phyloP scores from a whole-genome alignment of 768 basidiomycete species.

The Tubosaeta brunneosetosa region DNA sequence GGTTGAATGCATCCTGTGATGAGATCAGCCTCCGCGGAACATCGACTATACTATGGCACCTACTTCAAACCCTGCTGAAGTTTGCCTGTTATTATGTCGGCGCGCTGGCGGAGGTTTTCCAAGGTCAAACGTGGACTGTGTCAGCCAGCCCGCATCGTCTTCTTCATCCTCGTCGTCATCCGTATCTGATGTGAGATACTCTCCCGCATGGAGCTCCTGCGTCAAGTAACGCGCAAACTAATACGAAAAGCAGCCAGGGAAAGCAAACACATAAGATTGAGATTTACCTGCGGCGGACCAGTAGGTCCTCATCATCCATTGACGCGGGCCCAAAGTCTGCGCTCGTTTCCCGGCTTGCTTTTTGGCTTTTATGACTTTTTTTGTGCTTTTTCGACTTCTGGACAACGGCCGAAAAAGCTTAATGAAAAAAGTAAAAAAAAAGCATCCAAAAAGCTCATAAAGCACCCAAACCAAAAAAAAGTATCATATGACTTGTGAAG shows the following conservation, averaged over 20 bases:
- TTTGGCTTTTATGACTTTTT: no score
- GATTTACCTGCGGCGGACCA: conserved; percentile 42
- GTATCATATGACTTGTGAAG: no score
- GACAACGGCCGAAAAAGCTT: no score
- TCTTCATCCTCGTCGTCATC: conserved; percentile 56
- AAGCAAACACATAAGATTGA: background rate
- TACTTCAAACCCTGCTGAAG: conserved; percentile 53
- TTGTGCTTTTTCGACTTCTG: no score
- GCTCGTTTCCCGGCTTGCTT: conserved; percentile 40
- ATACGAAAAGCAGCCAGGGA: background rate
- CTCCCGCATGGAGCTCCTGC: conserved; percentile 64
- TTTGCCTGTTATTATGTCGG: conserved; percentile 44
- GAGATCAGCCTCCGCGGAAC: background rate
- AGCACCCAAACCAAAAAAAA: no score
- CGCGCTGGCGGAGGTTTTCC: conserved; percentile 45
- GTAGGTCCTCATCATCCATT: conserved; percentile 46
- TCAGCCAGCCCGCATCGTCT: conserved; percentile 75
- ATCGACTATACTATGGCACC: conserved; percentile 22
- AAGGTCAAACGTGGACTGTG: conserved; percentile 68
- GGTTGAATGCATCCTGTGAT: conserved; percentile 50
- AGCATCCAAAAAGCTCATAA: no score
- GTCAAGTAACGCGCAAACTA: conserved; percentile 81
- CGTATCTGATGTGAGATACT: conserved; percentile 48
- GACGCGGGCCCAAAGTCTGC: conserved; percentile 62
- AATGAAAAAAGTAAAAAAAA: no score